Percentiles rank a stretch among this genome's conserved stretches.
phyloP scores from a whole-genome alignment of 129 eudicot species.

The Centaurea solstitialis region DNA sequence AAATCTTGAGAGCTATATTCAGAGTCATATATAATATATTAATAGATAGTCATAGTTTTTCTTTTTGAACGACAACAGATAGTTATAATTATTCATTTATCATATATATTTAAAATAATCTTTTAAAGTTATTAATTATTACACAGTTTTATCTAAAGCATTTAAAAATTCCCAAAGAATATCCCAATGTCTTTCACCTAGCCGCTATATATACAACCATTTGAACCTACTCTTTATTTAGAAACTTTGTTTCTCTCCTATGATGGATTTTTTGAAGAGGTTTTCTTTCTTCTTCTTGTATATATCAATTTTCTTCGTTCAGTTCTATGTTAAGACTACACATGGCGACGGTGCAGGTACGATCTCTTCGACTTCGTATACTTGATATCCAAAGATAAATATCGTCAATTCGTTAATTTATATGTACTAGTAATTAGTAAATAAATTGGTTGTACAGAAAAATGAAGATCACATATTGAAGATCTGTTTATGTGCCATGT shows the following conservation, averaged over 20 bases:
- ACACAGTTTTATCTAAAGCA: not conserved
- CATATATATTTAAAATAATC: not conserved
- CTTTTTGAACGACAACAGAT: no score
- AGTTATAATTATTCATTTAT: no score
- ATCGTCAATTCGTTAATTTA: not conserved
- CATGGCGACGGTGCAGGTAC: conserved; percentile 38
- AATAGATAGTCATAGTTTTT: no score
- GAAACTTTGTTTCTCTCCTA: conserved; percentile 10
- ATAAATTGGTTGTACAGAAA: not conserved
- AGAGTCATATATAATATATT: not conserved
- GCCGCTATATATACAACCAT: conserved; percentile 30
- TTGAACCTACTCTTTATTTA: not conserved
- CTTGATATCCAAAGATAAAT: not conserved
- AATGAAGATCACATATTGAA: not conserved
- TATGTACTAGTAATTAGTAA: not conserved
- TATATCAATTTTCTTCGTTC: conserved; percentile 32
- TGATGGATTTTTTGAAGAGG: conserved; percentile 31
- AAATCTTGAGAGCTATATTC: no score
- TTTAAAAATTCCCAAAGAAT: conserved; percentile 20
- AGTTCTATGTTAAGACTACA: conserved; percentile 21
- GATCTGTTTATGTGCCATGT: not conserved
- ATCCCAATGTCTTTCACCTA: conserved; percentile 23
- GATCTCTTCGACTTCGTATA: not conserved
- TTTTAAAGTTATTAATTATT: not conserved
- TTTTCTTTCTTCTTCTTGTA: conserved; percentile 27